Evolutionary conservation across 495 filamentous ascomycete genomes (phyloP), one percentile per base, ranked within the genome.

Genomic region (Hypoxylon perforatum): DNA sequence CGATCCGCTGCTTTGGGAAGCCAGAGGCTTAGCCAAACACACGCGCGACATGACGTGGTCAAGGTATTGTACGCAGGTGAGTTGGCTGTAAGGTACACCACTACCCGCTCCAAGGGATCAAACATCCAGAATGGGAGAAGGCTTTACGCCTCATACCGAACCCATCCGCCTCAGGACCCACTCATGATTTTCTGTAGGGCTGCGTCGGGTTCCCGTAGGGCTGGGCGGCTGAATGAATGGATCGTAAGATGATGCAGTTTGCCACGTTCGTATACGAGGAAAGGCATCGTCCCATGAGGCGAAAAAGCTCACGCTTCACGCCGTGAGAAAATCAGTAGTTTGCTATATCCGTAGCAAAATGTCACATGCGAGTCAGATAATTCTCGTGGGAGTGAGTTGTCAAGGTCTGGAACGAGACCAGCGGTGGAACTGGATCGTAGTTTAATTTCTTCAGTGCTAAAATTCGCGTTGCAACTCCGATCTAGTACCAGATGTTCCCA

Each of bases 41-140:
- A n/a, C n/a, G n/a, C n/a, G n/a, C 63, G 63, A 56, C 41, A 55
- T 65, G 63, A 65, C 63, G 63, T 65, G 63, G 57, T 42, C 41
- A 28, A 49, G 25, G n/a, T 4, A 33, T 6, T 7, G 35, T 21
- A 22, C 35, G 14, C 30, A 21, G 17, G 11, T 39, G 55, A 57
- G 47, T 23, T 30, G 48, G 47, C 35, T 30, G 48, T 14, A 22
- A 17, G 18, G 48, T 15, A 4, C 15, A n/a, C n/a, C n/a, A n/a
- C n/a, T n/a, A n/a, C 38, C n/a, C 30, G 30, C 30, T 33, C 30
- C 8, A 18, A n/a, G 9, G 8, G 28, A 57, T 64, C 53, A 64
- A 64, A 51, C 61, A 50, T 18, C 14, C 18, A 15, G 8, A 23
- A 39, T 11, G 18, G 17, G 8, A 17, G 17, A 4, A 41, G 4